phyloP scores from a whole-genome alignment of 345 rosid genomes.

The Moringa oleifera region DNA sequence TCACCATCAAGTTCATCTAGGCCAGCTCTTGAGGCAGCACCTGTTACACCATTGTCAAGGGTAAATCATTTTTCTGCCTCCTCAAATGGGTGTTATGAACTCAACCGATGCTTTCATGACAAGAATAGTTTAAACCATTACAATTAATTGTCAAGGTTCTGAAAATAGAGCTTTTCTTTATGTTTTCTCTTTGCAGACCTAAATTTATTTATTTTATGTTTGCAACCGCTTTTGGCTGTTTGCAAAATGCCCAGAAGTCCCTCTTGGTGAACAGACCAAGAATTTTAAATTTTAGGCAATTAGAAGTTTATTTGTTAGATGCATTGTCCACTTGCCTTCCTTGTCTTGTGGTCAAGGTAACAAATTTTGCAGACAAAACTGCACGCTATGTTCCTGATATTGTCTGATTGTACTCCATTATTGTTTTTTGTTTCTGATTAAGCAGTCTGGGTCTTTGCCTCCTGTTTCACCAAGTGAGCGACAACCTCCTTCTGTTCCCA shows the following conservation, averaged over 20 bases:
- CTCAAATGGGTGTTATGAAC: too few species aligned
- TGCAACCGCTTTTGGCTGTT: too few species aligned
- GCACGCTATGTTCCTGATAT: neutral
- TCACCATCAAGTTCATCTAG: constrained; percentile 24
- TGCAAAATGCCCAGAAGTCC: too few species aligned
- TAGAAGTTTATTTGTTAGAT: neutral
- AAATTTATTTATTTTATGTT: too few species aligned
- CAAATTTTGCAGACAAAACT: neutral
- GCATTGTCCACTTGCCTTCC: neutral
- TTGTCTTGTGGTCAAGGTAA: neutral
- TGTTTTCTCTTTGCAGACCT: too few species aligned
- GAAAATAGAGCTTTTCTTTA: too few species aligned
- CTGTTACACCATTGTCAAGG: constrained; percentile 33
- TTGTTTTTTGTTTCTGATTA: constrained; percentile 12
- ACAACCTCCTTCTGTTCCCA: constrained; percentile 29
- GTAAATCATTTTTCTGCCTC: constrained; percentile 20
- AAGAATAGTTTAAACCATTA: too few species aligned
- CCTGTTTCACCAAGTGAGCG: constrained; percentile 35
- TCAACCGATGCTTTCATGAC: too few species aligned
- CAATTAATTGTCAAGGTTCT: too few species aligned
- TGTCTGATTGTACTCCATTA: constrained; percentile 10
- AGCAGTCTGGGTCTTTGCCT: constrained; percentile 49
- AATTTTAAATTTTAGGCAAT: too few species aligned
- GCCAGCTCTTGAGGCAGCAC: constrained; percentile 34
- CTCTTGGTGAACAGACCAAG: too few species aligned